These are phyloP conservation scores for Diacronema lutheri DNA, from an alignment of 78 protist genomes.

Conservation along the genomic window DNA sequence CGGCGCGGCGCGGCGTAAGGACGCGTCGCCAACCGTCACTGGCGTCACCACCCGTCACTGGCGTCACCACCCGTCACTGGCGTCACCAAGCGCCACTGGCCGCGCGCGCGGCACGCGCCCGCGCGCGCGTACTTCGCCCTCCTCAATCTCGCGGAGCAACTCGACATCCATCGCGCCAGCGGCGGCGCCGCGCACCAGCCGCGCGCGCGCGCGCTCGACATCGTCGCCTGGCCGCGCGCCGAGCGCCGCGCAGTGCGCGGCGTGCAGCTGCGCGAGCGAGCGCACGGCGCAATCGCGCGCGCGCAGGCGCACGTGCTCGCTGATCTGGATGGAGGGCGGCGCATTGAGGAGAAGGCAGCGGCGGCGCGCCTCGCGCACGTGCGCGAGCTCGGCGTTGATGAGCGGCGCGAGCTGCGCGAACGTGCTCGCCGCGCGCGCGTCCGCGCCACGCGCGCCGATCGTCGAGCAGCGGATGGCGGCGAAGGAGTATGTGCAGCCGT, in stretches of 20 bases:
- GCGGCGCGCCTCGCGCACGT: conserved; percentile 38
- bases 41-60: no score
- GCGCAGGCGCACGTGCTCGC: background rate
- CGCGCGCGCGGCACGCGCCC: background rate
- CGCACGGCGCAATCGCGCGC: background rate
- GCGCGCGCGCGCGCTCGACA: background rate
- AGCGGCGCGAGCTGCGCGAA: conserved; percentile 20
- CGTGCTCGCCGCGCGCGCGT: background rate
- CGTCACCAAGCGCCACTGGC: no score
- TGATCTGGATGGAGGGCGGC: background rate
- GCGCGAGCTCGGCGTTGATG: conserved; percentile 27
- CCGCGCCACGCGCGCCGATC: background rate
- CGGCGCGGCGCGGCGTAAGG: background rate
- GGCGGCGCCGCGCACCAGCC: background rate
- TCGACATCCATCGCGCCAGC: background rate
- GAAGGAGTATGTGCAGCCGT: conserved; percentile 10
- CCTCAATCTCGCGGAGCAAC: background rate
- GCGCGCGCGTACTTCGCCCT: background rate
- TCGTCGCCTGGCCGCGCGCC: background rate
- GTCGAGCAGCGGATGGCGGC: background rate
- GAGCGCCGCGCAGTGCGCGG: background rate
- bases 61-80: no score
- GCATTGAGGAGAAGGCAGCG: background rate
- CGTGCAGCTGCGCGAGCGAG: conserved; percentile 24
- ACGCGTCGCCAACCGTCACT: background rate